A percentile compares a stretch with the other conserved stretches of the same genome.
Conservation (phyloP, 1,284 basidiomycete genomes). For the Puccinia horiana region DNA sequence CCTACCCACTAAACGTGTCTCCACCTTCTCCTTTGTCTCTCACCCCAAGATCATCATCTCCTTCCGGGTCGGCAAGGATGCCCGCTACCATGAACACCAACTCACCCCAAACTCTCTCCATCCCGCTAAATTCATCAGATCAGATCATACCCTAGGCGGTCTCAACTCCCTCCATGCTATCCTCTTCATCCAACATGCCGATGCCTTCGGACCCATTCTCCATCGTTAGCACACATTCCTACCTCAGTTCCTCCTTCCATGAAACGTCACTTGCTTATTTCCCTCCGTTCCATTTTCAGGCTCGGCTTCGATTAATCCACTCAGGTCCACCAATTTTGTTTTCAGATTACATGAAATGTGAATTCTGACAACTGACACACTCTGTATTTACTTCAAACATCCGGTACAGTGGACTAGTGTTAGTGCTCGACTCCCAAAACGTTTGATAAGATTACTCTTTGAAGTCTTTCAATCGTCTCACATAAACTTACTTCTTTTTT, state of each 20-base stretch:
- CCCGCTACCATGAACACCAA: constrained; percentile 42
- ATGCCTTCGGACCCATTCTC: constrained; percentile 11
- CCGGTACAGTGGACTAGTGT: constrained; percentile 36
- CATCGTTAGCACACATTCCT: constrained; percentile 14
- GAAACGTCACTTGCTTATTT: background rate
- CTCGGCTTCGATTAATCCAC: constrained; percentile 32
- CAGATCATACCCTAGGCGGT: constrained; percentile 5
- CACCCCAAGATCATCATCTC: constrained; percentile 11
- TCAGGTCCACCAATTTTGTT: constrained; percentile 1
- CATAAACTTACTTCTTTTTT: background rate
- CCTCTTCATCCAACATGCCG: constrained; percentile 15
- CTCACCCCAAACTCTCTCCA: background rate
- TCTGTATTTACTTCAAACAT: background rate
- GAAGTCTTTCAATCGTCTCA: too few relatives aligned
- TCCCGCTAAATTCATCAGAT: constrained; percentile 1
- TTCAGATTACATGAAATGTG: background rate
- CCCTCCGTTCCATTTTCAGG: background rate
- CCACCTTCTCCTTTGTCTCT: constrained; percentile 22
- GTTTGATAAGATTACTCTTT: too few relatives aligned
- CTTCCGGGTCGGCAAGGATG: constrained; percentile 26
- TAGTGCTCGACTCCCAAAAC: constrained; percentile 8
- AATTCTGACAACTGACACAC: background rate
- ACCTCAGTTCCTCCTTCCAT: background rate
- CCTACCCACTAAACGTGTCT: constrained; percentile 27
- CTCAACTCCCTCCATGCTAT: background rate